Evolutionary conservation across 1,284 basidiomycete species (phyloP).

Genomic region (Puccinia hordei): DNA sequence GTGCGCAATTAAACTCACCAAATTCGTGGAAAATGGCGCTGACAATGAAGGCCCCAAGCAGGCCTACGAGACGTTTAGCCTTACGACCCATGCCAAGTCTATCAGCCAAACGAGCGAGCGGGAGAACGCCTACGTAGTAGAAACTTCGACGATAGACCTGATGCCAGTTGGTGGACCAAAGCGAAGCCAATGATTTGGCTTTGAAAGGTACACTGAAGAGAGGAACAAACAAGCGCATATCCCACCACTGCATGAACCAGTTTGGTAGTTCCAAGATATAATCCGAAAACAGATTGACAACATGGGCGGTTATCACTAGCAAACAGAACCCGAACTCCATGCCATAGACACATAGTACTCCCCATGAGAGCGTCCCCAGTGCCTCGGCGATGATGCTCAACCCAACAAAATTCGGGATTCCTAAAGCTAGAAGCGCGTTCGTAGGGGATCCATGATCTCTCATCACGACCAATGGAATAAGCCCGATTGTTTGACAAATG

Average conservation of each 20-base stretch:
- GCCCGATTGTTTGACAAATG: not conserved
- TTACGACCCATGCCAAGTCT: constrained; percentile 1
- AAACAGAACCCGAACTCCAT: constrained; percentile 26
- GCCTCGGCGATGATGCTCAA: constrained; percentile 13
- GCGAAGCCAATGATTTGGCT: constrained; percentile 63
- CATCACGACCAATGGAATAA: not conserved
- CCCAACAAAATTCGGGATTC: constrained; percentile 22
- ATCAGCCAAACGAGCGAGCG: not conserved
- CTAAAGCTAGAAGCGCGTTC: not conserved
- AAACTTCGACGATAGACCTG: constrained; percentile 34
- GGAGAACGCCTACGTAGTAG: not conserved
- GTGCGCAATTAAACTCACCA: not conserved
- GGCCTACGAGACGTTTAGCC: not conserved
- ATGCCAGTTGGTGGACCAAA: constrained; percentile 65
- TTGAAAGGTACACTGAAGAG: constrained; percentile 63
- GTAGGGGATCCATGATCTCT: constrained; percentile 31
- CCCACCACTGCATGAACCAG: constrained; percentile 23
- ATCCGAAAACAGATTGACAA: constrained; percentile 6
- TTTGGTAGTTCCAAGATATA: not conserved
- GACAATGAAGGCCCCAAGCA: constrained; percentile 33
- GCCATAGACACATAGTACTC: constrained; percentile 4
- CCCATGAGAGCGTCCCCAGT: constrained; percentile 13
- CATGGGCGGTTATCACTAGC: not conserved
- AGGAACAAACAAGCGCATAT: constrained; percentile 55
- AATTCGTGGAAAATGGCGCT: constrained; percentile 40